Evolutionary conservation across 371 early-diverging fungal genomes (phyloP).

Genomic region (Scutellospora calospora): DNA sequence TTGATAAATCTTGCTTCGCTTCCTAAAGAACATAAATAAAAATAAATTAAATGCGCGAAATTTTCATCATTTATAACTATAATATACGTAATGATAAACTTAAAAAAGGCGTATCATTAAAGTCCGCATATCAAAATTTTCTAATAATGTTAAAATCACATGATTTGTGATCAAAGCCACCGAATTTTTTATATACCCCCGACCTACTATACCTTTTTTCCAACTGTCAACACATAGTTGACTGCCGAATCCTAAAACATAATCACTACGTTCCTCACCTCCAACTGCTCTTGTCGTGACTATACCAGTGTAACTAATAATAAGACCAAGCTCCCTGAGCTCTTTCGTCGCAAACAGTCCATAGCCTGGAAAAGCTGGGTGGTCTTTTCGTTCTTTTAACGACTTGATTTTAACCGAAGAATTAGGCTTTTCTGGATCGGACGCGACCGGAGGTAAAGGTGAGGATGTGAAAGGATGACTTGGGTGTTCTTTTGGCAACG

Average conservation of each 20-base stretch:
- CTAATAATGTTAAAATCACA: no score
- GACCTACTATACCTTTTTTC: constrained; percentile 18
- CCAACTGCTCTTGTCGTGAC: constrained; percentile 5
- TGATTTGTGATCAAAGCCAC: no score
- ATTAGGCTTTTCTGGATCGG: constrained; percentile 17
- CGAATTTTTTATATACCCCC: no score
- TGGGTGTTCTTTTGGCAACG: constrained; percentile 8
- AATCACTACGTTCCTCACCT: constrained; percentile 24
- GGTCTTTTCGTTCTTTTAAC: neutral
- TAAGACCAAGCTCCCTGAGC: neutral
- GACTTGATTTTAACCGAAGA: constrained; percentile 12
- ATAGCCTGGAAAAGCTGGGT: constrained; percentile 32
- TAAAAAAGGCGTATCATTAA: neutral
- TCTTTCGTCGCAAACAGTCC: constrained; percentile 41
- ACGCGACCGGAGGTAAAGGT: neutral
- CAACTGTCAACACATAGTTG: constrained; percentile 38
- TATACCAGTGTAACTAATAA: constrained; percentile 38
- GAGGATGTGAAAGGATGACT: constrained; percentile 41
- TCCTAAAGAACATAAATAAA: neutral
- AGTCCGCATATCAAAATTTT: neutral
- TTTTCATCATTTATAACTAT: neutral
- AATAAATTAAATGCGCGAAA: neutral
- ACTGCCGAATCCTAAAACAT: constrained; percentile 29
- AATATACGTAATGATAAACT: neutral
- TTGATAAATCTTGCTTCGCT: constrained; percentile 47